Evolutionary conservation across 2,329 filamentous ascomycete genomes (phyloP), one percentile per base, ranked within the genome.

Genomic region (Colletotrichum higginsianum): DNA sequence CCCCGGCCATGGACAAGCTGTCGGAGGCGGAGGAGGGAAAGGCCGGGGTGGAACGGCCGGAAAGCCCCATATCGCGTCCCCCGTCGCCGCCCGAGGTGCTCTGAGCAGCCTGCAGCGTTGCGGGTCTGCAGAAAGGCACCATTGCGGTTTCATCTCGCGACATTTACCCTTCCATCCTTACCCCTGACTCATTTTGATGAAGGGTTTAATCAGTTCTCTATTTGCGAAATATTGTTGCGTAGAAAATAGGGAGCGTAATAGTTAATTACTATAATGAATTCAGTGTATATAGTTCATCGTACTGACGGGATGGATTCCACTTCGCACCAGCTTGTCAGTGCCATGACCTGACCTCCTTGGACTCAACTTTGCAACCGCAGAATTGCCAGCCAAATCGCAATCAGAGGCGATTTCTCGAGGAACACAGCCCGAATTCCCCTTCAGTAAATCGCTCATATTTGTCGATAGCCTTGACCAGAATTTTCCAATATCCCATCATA

Each of bases 1-100:
- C 21, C 3, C 4, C 38, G n/a, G 6, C 47, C 47, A 42, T 53
- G 23, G 47, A 62, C 16, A 42, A 53, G 35, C 38, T 62, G 2
- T 62, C 60, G 1, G 16, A 62, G 15, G 47, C 47, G n/a, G 60
- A 62, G 15, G 60, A 53, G 35, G 60, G 60, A 21, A 62, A 53
- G 16, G 47, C 12, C 2, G 60, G 60, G 9, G 30, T 26, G 6
- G 35, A 53, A 13, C 35, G 35, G 47, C 60, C 60, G 21, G 35
- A 53, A 53, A 62, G 58, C 26, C 58, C 60, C 47, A 18, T 30
- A 11, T 44, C 60, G 2, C 46, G 60, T 2, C 60, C 60, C 13
- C 60, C 60, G 2, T 62, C 60, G 23, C 60, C 47, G n/a, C 60
- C 60, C 3, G 47, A 62, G 53, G 60, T 62, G n/a, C 60, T 62